These are phyloP conservation scores for Simplicillium aogashimaense DNA, from an alignment of 2,329 filamentous ascomycete genomes.

Conservation along the genomic window DNA sequence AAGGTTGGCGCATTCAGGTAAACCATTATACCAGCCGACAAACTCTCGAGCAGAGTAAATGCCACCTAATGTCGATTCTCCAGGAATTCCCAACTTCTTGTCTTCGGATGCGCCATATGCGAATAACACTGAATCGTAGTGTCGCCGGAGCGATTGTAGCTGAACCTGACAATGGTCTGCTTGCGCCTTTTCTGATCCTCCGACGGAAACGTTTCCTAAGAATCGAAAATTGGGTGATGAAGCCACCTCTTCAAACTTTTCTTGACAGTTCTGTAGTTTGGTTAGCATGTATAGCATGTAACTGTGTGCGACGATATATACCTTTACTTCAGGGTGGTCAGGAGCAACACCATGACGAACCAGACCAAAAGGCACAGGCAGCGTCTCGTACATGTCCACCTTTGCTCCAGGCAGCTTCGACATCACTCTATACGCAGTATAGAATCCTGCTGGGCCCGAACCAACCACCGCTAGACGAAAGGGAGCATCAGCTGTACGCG, in stretches of 20 bases:
- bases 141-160: slow-evolving; percentile 57
- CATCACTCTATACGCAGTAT: slow-evolving; percentile 80
- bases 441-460: slow-evolving; percentile 93
- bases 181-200: slow-evolving; percentile 30
- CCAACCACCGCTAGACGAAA: slow-evolving; percentile 82
- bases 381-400: slow-evolving; percentile 92
- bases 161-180: slow-evolving; percentile 44
- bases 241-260: slow-evolving; percentile 86
- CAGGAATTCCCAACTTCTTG: slow-evolving; percentile 65
- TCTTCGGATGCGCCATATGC: slow-evolving; percentile 88
- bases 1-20: slow-evolving; percentile 69
- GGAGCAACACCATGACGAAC: slow-evolving; percentile 95
- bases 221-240: slow-evolving; percentile 77
- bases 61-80: slow-evolving; percentile 62
- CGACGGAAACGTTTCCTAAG: slow-evolving; percentile 79
- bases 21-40: slow-evolving; percentile 97
- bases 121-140: slow-evolving; percentile 90
- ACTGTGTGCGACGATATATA: slow-evolving; percentile 20
- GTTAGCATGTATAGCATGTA: background rate
- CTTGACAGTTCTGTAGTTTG: slow-evolving; percentile 70
- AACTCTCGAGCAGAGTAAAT: slow-evolving; percentile 86
- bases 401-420: slow-evolving; percentile 59
- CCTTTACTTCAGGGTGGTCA: slow-evolving; percentile 97
- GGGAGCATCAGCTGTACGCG: slow-evolving; percentile 30
- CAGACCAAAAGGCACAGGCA: slow-evolving; percentile 87